Percentiles rank a stretch among this genome's conserved stretches.
Evolutionary conservation across 495 filamentous ascomycete genomes (phyloP).

Genomic region (Podospora bellae-mahoneyi): DNA sequence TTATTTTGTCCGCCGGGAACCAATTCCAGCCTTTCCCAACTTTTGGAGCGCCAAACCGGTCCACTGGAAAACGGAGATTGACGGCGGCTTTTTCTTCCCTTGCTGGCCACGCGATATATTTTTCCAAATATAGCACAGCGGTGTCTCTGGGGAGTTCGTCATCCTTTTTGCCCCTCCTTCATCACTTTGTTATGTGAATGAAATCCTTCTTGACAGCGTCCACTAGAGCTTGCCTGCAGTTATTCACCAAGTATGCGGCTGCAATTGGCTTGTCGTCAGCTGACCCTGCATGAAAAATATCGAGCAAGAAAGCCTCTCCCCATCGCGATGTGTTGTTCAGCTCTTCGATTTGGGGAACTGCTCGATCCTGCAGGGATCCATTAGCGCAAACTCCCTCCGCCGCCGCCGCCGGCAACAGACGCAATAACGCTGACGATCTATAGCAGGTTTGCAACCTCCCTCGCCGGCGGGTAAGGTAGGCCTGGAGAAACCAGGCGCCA

Average conservation of each 20-base stretch:
- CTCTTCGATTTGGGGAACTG: constrained; percentile 1
- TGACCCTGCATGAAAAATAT: background rate
- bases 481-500: background rate
- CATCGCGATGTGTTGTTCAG: background rate
- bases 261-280: background rate
- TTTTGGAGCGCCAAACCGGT: background rate
- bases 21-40: background rate
- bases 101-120: constrained; percentile 6
- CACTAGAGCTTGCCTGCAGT: background rate
- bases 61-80: background rate
- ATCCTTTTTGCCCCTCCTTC: constrained; percentile 9
- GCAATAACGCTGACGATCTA: constrained; percentile 4
- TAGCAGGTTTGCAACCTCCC: constrained; percentile 4
- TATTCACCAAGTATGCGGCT: background rate
- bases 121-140: constrained; percentile 11
- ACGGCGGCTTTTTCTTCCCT: background rate
- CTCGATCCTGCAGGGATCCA: constrained; percentile 7
- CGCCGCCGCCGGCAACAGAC: background rate
- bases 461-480: background rate
- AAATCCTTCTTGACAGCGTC: background rate
- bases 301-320: background rate
- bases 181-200: background rate
- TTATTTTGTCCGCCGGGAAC: background rate
- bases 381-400: background rate
- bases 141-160: background rate